phyloP scores from a whole-genome alignment of 129 eudicot species.

The Arctium lappa region DNA sequence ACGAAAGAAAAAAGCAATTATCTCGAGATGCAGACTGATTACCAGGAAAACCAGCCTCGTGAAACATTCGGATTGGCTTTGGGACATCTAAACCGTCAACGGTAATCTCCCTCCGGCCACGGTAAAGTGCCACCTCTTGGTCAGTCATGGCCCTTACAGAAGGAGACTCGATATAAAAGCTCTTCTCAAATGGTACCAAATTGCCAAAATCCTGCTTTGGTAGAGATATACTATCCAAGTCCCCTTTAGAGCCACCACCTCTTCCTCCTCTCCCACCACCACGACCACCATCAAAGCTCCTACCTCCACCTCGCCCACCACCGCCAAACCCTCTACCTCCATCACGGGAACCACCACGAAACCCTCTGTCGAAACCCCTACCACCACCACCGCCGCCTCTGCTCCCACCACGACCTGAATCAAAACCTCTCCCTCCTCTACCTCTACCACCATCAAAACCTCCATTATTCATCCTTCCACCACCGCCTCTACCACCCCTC shows the following conservation, averaged over 20 bases:
- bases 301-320: constrained; percentile 46
- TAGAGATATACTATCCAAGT: constrained; percentile 70
- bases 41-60: constrained; percentile 94
- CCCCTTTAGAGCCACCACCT: constrained; percentile 56
- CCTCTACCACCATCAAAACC: constrained; percentile 33
- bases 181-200: constrained; percentile 81
- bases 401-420: constrained; percentile 39
- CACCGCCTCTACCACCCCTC: constrained; percentile 36
- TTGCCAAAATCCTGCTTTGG: constrained; percentile 86
- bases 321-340: constrained; percentile 35
- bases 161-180: constrained; percentile 69
- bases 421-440: constrained; percentile 39
- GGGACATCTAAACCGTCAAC: constrained; percentile 90
- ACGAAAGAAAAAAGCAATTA: neutral
- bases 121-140: constrained; percentile 69
- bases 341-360: constrained; percentile 30
- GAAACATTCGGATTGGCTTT: constrained; percentile 72
- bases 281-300: constrained; percentile 55
- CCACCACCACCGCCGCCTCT: constrained; percentile 42
- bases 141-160: constrained; percentile 76
- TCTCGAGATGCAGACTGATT: neutral
- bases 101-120: constrained; percentile 73
- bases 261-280: constrained; percentile 75
- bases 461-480: constrained; percentile 23
- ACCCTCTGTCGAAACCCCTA: constrained; percentile 41